Percentiles rank a stretch among this genome's conserved stretches.
Evolutionary conservation across 23 red algal genomes (phyloP).

Genomic region (Gracilariopsis chorda): DNA sequence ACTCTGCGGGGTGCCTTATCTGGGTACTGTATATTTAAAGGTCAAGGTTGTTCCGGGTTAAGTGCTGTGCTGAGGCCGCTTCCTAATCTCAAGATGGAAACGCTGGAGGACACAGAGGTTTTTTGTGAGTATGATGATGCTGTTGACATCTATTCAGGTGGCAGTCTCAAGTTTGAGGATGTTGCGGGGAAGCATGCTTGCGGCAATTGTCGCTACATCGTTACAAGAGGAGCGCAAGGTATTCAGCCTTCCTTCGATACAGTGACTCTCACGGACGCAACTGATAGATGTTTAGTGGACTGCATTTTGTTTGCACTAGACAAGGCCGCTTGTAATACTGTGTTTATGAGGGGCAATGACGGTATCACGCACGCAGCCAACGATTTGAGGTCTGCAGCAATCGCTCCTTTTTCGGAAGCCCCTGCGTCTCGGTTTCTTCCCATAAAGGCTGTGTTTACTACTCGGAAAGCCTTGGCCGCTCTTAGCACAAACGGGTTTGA

Average conservation of each 20-base stretch:
- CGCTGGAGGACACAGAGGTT: neutral
- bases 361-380: neutral
- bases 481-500: neutral
- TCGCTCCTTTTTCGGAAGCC: neutral
- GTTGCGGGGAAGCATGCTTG: neutral
- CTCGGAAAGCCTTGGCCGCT: neutral
- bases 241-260: neutral
- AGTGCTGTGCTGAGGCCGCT: neutral
- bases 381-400: neutral
- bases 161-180: neutral
- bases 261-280: neutral
- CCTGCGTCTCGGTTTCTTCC: neutral
- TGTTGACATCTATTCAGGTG: neutral
- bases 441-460: neutral
- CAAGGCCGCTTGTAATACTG: too few relatives aligned
- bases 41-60: neutral
- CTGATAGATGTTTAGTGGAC: neutral
- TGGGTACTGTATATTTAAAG: neutral
- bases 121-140: neutral
- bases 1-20: neutral
- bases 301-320: neutral
- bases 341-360: neutral
- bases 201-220: neutral
- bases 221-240: neutral
- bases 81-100: neutral